A percentile compares a stretch with the other conserved stretches of the same genome.
Conservation (phyloP, 2,329 filamentous ascomycete species). For the Aspergillaceae sp. region DNA sequence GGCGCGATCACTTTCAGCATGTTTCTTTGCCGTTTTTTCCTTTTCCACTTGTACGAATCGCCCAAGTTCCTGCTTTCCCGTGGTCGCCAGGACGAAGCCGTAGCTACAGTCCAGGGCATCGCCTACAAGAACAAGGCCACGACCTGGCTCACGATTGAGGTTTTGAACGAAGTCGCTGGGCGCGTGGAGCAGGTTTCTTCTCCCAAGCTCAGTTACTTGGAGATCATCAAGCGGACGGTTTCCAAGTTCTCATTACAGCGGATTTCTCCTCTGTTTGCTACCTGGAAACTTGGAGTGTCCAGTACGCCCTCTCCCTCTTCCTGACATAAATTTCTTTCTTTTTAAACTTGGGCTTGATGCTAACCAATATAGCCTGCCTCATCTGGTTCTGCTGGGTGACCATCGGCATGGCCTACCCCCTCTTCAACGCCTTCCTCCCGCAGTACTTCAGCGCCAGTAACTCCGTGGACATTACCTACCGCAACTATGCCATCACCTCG, state of each 20-base stretch:
- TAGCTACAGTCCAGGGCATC: slow-evolving; percentile 70
- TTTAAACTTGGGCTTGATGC: neutral
- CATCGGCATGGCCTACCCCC: slow-evolving; percentile 77
- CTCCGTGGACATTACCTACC: slow-evolving; percentile 48
- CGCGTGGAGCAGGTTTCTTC: slow-evolving; percentile 35
- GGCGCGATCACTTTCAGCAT: slow-evolving; percentile 66
- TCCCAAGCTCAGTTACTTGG: slow-evolving; percentile 32
- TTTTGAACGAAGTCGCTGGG: slow-evolving; percentile 48
- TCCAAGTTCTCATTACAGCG: slow-evolving; percentile 59
- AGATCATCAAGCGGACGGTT: slow-evolving; percentile 53
- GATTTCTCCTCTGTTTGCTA: slow-evolving; percentile 54
- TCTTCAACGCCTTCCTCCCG: slow-evolving; percentile 86
- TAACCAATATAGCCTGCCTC: slow-evolving; percentile 27
- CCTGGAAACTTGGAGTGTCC: slow-evolving; percentile 40
- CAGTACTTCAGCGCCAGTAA: slow-evolving; percentile 59
- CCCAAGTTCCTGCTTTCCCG: slow-evolving; percentile 72
- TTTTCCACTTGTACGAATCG: slow-evolving; percentile 76
- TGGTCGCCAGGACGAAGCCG: slow-evolving; percentile 69
- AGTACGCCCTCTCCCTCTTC: slow-evolving; percentile 25
- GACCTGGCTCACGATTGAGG: slow-evolving; percentile 69
- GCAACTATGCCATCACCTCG: slow-evolving; percentile 74
- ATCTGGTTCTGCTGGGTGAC: slow-evolving; percentile 75
- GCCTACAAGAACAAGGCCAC: slow-evolving; percentile 60
- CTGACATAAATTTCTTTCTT: neutral
- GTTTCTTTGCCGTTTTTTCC: slow-evolving; percentile 68